A percentile compares a stretch with the other conserved stretches of the same genome.
Evolutionary conservation across 805 yeast species (phyloP).

Genomic region (Isabelozyma gotoi): DNA sequence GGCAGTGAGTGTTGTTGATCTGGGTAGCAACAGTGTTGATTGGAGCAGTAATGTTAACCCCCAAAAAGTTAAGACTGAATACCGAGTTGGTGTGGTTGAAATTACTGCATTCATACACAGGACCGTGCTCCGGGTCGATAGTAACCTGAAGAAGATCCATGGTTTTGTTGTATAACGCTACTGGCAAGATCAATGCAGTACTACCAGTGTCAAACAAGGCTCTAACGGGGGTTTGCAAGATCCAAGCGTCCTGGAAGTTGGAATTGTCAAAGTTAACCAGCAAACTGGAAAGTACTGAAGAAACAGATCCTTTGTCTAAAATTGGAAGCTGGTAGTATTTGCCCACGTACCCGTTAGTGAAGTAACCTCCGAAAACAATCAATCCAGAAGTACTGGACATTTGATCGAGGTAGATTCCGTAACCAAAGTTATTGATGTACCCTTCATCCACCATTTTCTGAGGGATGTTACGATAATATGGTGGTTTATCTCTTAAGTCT

Average conservation of each 20-base stretch:
- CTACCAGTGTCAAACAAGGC: constrained; percentile 1
- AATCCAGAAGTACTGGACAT: neutral
- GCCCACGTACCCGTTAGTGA: neutral
- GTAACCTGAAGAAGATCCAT: neutral
- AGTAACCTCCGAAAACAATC: constrained; percentile 1
- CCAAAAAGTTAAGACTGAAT: constrained; percentile 1
- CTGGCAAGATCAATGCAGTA: constrained; percentile 1
- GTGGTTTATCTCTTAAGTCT: neutral
- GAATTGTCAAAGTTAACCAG: neutral
- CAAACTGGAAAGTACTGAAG: neutral
- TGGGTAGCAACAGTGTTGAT: neutral
- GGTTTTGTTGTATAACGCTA: neutral
- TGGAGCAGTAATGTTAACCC: neutral
- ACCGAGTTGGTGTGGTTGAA: neutral
- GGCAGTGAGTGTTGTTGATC: neutral
- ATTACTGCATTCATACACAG: neutral
- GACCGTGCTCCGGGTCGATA: neutral
- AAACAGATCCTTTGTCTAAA: neutral
- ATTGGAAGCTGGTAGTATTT: constrained; percentile 1
- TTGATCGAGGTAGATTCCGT: constrained; percentile 1
- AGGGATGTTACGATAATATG: neutral
- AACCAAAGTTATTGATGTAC: constrained; percentile 1
- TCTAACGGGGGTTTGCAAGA: constrained; percentile 2
- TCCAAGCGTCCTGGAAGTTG: neutral
- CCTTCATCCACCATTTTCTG: constrained; percentile 1